Evolutionary conservation across 768 basidiomycete species (phyloP).

Genomic region (Phaeolepiota aurea): DNA sequence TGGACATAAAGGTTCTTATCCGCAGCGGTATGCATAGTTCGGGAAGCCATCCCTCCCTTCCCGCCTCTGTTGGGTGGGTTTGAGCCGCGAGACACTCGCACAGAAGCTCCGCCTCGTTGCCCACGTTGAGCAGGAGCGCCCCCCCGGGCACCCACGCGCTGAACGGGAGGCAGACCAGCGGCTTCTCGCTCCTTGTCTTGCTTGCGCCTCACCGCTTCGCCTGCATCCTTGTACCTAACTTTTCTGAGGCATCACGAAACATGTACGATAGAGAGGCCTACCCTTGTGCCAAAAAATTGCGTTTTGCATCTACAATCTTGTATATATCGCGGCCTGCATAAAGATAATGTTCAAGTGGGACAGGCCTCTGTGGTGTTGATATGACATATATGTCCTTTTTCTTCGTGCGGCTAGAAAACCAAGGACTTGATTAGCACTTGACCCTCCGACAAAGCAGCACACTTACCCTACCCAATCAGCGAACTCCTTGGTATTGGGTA

Average conservation of each 20-base stretch:
- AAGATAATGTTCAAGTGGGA: slow-evolving; percentile 93
- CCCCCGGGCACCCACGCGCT: slow-evolving; percentile 76
- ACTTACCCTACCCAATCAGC: slow-evolving; percentile 98
- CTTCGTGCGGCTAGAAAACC: slow-evolving; percentile 74
- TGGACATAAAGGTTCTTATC: slow-evolving; percentile 96
- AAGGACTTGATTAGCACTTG: slow-evolving; percentile 6
- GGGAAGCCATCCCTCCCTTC: slow-evolving; percentile 32
- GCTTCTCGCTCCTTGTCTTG: slow-evolving; percentile 98
- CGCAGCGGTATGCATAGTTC: slow-evolving; percentile 56
- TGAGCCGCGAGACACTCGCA: slow-evolving; percentile 32
- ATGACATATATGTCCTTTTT: slow-evolving; percentile 99
- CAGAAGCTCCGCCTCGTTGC: slow-evolving; percentile 36
- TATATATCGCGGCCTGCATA: slow-evolving; percentile 91
- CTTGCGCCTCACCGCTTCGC: slow-evolving; percentile 82
- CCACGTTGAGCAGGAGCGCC: slow-evolving; percentile 49
- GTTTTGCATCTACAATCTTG: slow-evolving; percentile 84
- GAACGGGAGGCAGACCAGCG: slow-evolving; percentile 81
- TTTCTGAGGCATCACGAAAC: neutral
- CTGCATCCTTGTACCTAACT: slow-evolving; percentile 79
- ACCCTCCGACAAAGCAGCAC: neutral
- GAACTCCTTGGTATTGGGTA: slow-evolving; percentile 96
- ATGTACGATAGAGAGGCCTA: slow-evolving; percentile 28
- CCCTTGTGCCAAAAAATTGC: slow-evolving; percentile 71
- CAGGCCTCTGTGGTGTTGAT: slow-evolving; percentile 90
- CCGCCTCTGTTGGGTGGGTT: slow-evolving; percentile 24